phyloP scores from a whole-genome alignment of 495 filamentous ascomycete genomes.

The Neurospora intermedia region DNA sequence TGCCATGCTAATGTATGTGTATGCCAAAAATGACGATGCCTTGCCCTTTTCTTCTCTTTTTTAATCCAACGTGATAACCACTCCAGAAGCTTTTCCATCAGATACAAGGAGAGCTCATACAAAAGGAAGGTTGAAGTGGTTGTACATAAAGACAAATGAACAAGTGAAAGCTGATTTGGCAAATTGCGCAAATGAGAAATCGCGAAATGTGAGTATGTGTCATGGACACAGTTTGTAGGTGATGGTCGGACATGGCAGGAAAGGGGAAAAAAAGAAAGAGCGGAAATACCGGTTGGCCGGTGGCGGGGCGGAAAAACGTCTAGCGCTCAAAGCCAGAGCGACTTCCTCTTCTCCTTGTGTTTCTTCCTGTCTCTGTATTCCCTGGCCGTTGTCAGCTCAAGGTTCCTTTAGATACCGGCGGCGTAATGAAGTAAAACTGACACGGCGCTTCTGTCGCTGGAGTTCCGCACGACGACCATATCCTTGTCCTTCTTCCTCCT shows the following conservation, averaged over 20 bases:
- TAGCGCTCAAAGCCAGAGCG: not conserved
- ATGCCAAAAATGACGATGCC: not conserved
- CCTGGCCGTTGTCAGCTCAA: not conserved
- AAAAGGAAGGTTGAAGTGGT: not conserved
- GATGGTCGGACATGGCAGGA: not conserved
- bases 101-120: not conserved
- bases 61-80: not conserved
- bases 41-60: not conserved
- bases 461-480: slow-evolving; percentile 25
- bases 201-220: not conserved
- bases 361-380: not conserved
- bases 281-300: not conserved
- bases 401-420: slow-evolving; percentile 12
- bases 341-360: not conserved
- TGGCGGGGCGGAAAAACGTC: not conserved
- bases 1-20: not conserved
- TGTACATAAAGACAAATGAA: not conserved
- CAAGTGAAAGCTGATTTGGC: not conserved
- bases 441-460: slow-evolving; percentile 22
- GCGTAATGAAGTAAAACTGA: slow-evolving; percentile 26
- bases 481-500: slow-evolving; percentile 21
- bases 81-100: not conserved
- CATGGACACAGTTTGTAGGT: not conserved
- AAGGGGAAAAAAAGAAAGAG: not conserved
- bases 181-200: not conserved